Evolutionary conservation across 2,329 filamentous ascomycete species (phyloP).

Genomic region (Diaporthe humulicola): DNA sequence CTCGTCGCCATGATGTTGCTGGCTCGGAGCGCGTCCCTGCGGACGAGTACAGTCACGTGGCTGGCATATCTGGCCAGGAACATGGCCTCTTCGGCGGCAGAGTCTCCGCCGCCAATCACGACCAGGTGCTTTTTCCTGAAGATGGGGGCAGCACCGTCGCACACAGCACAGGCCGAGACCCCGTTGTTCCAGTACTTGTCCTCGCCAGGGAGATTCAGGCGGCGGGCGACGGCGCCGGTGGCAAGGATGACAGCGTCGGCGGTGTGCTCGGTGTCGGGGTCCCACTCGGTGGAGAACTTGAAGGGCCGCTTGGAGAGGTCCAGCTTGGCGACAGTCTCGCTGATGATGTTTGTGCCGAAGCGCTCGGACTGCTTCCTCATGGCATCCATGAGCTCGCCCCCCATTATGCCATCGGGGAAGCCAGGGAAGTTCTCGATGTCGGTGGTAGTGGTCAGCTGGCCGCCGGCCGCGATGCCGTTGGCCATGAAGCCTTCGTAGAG

Average conservation of each 20-base stretch:
- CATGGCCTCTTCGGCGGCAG: constrained; percentile 95
- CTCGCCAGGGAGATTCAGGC: constrained; percentile 87
- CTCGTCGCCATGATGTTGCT: constrained; percentile 93
- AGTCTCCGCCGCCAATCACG: constrained; percentile 97
- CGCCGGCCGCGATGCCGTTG: constrained; percentile 94
- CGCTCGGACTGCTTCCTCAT: constrained; percentile 93
- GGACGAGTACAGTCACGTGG: constrained; percentile 94
- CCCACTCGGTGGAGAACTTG: constrained; percentile 93
- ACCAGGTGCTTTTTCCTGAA: constrained; percentile 96
- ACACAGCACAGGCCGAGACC: constrained; percentile 96
- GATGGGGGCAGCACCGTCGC: constrained; percentile 96
- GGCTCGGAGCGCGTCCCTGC: constrained; percentile 87
- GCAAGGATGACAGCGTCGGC: constrained; percentile 94
- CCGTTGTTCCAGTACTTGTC: constrained; percentile 98
- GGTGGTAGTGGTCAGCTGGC: constrained; percentile 97
- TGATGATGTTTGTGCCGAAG: constrained; percentile 93
- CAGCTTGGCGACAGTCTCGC: constrained; percentile 90
- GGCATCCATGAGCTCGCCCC: constrained; percentile 90
- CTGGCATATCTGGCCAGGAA: constrained; percentile 98
- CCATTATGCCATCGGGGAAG: constrained; percentile 91
- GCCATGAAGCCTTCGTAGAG: constrained; percentile 99
- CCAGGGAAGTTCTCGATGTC: constrained; percentile 99
- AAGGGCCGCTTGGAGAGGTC: constrained; percentile 89
- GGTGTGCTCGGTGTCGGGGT: constrained; percentile 85
- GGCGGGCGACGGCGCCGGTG: constrained; percentile 91